Evolutionary conservation across 257 asterid genomes (phyloP).

Genomic region (Lycium barbarum): DNA sequence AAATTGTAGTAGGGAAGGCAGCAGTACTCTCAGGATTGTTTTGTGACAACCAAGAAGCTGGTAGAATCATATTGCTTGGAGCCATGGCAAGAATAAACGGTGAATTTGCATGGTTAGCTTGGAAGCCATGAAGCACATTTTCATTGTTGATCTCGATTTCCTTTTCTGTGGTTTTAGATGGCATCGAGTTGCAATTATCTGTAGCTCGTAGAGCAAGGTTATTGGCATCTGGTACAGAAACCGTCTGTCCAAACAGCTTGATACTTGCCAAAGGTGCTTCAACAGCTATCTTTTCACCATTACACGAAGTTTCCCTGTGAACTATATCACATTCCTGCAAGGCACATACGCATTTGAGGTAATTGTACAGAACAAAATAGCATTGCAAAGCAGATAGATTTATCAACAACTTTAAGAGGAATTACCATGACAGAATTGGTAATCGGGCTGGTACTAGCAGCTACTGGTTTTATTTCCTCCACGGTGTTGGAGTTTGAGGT

Average conservation of each 20-base stretch:
- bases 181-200: conserved; percentile 34
- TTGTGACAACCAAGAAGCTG: conserved; percentile 41
- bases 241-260: conserved; percentile 77
- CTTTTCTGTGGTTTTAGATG: conserved; percentile 33
- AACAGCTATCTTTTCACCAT: conserved; percentile 43
- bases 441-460: conserved; percentile 37
- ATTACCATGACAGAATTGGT: conserved; percentile 47
- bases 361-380: background rate
- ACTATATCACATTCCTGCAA: conserved; percentile 60
- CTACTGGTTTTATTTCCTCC: conserved; percentile 38
- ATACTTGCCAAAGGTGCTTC: conserved; percentile 49
- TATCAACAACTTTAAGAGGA: background rate
- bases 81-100: conserved; percentile 42
- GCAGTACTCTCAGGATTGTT: conserved; percentile 39
- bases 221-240: conserved; percentile 50
- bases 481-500: conserved; percentile 45
- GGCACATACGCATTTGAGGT: background rate
- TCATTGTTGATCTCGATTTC: conserved; percentile 31
- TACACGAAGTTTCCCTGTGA: conserved; percentile 48
- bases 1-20: conserved; percentile 37
- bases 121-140: conserved; percentile 28
- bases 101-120: conserved; percentile 38
- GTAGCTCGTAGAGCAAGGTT: conserved; percentile 38
- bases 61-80: conserved; percentile 38
- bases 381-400: background rate